Base-by-base conservation (phyloP, 192 early-diverging fungal species). In the Pecoramyces ruminantium region DNA sequence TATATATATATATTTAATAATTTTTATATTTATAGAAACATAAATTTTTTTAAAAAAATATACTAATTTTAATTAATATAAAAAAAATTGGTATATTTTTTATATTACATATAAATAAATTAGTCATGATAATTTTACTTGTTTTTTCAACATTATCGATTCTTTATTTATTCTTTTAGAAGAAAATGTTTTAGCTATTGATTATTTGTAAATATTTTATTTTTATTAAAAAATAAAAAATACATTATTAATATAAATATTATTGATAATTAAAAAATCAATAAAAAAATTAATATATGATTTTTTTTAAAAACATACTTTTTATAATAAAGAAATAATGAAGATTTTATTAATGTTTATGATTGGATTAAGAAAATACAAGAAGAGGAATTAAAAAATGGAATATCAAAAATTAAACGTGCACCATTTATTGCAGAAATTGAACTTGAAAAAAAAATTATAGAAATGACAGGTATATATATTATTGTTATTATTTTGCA, bases 371-470 rank as follows among this genome's bases (percentile, higher is more conserved):
- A 67, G 17, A 67, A 67, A 17, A 67, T 67, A n/a, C 51, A 67
- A 67, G 25, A 67, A 11, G 51, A 67, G n/a, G 51, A 67, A 67
- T 67, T 67, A 67, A 67, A 67, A 21, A 67, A 67, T 67, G 51
- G 51, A 8, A n/a, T n/a, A 5, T n/a, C 21, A 11, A 67, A 67
- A n/a, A 67, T 67, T n/a, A 89, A 89, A 80, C 89, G 93, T 29
- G 93, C 92, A 0, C 93, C 94, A 8, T 93, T 89, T 81, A 85
- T 95, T 29, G 93, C 91, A 25, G 88, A 92, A 82, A 83, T 94
- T 5, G 90, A 93, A 79, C 85, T 92, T n/a, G 78, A 84, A 40
- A 38, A n/a, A 29, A 78, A 81, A 28, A 82, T 81, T 30, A 30
- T 82, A 78, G 83, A 79, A 30, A 67, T 67, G 51, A 67, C 51